Percentiles rank a stretch among this genome's conserved stretches.
Conservation (phyloP, 805 yeast species). For the Candida boleticola region DNA sequence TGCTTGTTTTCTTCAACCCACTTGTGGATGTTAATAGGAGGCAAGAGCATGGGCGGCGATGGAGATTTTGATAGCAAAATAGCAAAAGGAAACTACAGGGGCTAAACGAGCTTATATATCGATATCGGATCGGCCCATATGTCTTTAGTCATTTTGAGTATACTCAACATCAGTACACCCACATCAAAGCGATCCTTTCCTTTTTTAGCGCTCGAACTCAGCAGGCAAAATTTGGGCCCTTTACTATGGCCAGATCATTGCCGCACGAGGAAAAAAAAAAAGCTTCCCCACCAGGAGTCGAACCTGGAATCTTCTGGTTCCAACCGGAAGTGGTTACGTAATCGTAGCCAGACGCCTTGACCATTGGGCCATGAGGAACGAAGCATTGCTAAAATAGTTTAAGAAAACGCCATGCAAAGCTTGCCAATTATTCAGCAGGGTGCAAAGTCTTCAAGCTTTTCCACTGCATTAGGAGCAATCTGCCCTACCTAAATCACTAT, state of each 20-base stretch:
- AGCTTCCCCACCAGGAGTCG: conserved; percentile 54
- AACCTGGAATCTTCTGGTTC: conserved; percentile 52
- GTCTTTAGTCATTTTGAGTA: no score
- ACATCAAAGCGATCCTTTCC: no score
- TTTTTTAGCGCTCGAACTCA: no score
- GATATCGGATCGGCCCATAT: conserved; percentile 2
- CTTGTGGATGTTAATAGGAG: conserved; percentile 71
- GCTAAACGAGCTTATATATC: neutral
- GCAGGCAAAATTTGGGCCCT: no score
- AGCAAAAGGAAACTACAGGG: neutral
- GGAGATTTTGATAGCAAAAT: neutral
- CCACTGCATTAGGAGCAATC: no score
- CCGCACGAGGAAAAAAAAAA: conserved; percentile 27
- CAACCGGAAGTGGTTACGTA: conserved; percentile 41
- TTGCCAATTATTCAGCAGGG: neutral
- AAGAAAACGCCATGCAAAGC: neutral
- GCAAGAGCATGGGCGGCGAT: conserved; percentile 42
- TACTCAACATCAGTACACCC: no score
- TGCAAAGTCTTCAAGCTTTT: no score
- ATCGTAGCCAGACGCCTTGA: conserved; percentile 53
- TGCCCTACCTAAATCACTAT: no score
- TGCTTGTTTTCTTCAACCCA: conserved; percentile 81
- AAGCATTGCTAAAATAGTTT: conserved; percentile 36
- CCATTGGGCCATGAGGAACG: conserved; percentile 55
- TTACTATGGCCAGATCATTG: no score